Base-by-base conservation (phyloP, 2,329 filamentous ascomycete genomes). In the Monosporascus sp. region DNA sequence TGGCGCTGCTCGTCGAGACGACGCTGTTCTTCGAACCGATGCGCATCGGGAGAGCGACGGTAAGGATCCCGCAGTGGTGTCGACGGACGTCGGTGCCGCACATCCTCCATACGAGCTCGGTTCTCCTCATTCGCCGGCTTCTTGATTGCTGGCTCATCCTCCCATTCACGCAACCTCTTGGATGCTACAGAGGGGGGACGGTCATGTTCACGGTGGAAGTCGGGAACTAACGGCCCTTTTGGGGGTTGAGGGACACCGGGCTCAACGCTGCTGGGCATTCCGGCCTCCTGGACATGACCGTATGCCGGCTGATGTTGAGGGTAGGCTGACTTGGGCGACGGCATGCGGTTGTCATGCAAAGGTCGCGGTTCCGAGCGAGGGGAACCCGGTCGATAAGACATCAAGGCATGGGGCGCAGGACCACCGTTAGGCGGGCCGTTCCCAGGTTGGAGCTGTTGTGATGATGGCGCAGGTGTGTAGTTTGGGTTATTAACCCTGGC, bases 161-260 rank as follows among this genome's bases (percentile, higher is more conserved):
- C 94, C 92, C 94, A 97, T 65, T 97, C 94, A 48, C 92, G 86
- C 69, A 86, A 81, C 54, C 94, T 84, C 79, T 99, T 99, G 53
- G 87, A 84, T 3, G 82, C 82, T 11, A 89, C 88, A 38, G 91
- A 95, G 1, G 87, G 73, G 19, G 91, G 89, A n/a, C 91, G 82
- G 52, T 96, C 88, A 56, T 78, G 80, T 51, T 83, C 80, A 55
- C 82, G 75, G 51, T 79, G 87, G 55, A 82, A 78, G 65, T 93
- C 87, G 47, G 87, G 85, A 46, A 87, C 83, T 53, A 78, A 74
- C 1, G 73, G 63, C 4, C 73, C 72, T 50, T 75, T 75, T 22
- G 74, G 73, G 54, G 83, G 84, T 37, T 84, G 81, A 31, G 86
- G 80, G 58, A 86, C 85, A 58, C 87, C 88, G 60, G 80, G 80